Conservation (phyloP, 2,329 filamentous ascomycete species). For the Neoscytalidium dimidiatum region DNA sequence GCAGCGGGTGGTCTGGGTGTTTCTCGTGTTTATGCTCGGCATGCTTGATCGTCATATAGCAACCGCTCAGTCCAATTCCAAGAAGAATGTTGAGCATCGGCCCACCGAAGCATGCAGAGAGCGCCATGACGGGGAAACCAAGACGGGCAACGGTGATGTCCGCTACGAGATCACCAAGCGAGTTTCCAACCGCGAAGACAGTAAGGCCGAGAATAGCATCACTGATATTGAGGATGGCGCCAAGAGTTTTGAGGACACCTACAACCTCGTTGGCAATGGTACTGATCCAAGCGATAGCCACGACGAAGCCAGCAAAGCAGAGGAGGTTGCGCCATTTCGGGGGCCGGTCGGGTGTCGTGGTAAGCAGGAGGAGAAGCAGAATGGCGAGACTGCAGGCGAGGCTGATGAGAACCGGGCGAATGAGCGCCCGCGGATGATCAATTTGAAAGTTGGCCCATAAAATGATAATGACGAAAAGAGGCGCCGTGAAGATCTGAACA, state of each 20-base stretch:
- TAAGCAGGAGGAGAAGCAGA: conserved; percentile 66
- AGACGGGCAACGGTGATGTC: conserved; percentile 92
- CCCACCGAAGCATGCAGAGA: conserved; percentile 94
- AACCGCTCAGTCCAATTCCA: conserved; percentile 87
- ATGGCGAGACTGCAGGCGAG: conserved; percentile 62
- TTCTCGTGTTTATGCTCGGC: conserved; percentile 67
- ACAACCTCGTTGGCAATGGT: conserved; percentile 96
- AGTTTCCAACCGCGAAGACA: conserved; percentile 95
- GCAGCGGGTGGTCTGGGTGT: conserved; percentile 65
- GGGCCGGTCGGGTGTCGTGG: conserved; percentile 67
- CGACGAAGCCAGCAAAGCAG: conserved; percentile 86
- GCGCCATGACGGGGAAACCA: conserved; percentile 94
- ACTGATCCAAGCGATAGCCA: conserved; percentile 94
- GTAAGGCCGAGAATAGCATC: conserved; percentile 94
- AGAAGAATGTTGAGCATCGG: conserved; percentile 97
- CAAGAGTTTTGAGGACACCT: conserved; percentile 87
- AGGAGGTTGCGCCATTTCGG: conserved; percentile 76
- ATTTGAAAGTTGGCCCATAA: conserved; percentile 69
- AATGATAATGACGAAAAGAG: conserved; percentile 77
- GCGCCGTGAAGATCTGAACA: conserved; percentile 83
- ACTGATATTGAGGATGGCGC: conserved; percentile 87
- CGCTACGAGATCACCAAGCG: conserved; percentile 88
- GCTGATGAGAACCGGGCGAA: conserved; percentile 50
- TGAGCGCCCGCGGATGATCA: conserved; percentile 61
- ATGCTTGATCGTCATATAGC: conserved; percentile 78